phyloP scores from a whole-genome alignment of 1,284 basidiomycete genomes.

The Heterobasidion irregulare region DNA sequence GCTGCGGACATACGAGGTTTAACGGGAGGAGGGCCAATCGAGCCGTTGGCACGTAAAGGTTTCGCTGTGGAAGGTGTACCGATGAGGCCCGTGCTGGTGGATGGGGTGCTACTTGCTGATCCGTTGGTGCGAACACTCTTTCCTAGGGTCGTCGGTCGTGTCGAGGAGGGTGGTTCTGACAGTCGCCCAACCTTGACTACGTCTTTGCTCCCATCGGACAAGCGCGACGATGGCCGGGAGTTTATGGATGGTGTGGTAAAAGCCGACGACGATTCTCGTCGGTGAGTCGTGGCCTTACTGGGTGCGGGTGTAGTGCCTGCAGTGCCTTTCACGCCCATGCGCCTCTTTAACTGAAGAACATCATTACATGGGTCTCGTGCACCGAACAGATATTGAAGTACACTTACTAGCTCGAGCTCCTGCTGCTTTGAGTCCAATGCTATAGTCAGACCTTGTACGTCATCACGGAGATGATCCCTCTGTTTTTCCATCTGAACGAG shows the following conservation, averaged over 20 bases:
- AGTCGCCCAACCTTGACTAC: slow-evolving; percentile 20
- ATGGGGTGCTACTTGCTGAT: background rate
- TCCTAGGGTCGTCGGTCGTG: slow-evolving; percentile 26
- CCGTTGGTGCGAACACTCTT: slow-evolving; percentile 41
- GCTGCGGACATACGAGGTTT: slow-evolving; percentile 1
- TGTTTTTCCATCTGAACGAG: slow-evolving; percentile 68
- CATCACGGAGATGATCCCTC: slow-evolving; percentile 63
- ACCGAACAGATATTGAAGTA: slow-evolving; percentile 12
- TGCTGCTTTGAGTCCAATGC: slow-evolving; percentile 87
- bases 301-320: slow-evolving; percentile 53
- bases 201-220: slow-evolving; percentile 44
- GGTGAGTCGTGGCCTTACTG: slow-evolving; percentile 29
- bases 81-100: background rate
- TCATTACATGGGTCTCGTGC: slow-evolving; percentile 2
- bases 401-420: slow-evolving; percentile 79
- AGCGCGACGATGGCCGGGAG: slow-evolving; percentile 32
- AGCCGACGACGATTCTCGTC: slow-evolving; percentile 49
- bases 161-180: slow-evolving; percentile 18
- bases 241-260: slow-evolving; percentile 36
- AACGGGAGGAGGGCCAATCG: slow-evolving; percentile 6
- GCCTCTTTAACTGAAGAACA: slow-evolving; percentile 60
- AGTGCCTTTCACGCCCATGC: slow-evolving; percentile 51
- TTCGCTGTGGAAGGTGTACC: slow-evolving; percentile 1
- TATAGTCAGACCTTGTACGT: slow-evolving; percentile 73
- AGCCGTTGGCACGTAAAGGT: background rate